These are phyloP conservation scores for Xylariaceae sp. DNA, from an alignment of 2,329 filamentous ascomycete genomes.

Conservation along the genomic window DNA sequence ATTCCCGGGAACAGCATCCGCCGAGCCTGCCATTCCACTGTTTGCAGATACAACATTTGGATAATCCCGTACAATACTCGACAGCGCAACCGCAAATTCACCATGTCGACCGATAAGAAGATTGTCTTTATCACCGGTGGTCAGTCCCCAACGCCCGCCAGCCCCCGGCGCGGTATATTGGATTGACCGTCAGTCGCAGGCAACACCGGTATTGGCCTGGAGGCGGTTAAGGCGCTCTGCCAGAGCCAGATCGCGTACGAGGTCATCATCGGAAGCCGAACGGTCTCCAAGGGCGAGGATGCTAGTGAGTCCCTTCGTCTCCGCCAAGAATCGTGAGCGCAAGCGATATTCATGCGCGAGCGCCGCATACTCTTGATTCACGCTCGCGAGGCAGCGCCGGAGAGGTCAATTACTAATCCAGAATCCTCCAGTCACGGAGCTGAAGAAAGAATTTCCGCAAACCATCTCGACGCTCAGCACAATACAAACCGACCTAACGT, in stretches of 20 bases:
- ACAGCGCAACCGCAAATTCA: background rate
- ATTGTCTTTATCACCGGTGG: conserved; percentile 24
- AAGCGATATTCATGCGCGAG: background rate
- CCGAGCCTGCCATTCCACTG: too few species aligned
- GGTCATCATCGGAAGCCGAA: conserved; percentile 47
- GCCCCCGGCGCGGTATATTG: background rate
- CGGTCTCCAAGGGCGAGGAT: conserved; percentile 41
- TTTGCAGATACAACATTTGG: too few species aligned
- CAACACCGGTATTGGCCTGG: conserved; percentile 24
- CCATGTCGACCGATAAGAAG: conserved; percentile 23
- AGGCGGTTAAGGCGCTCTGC: conserved; percentile 25
- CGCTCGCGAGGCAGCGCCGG: background rate
- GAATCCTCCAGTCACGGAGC: conserved; percentile 23
- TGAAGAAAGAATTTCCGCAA: conserved; percentile 36
- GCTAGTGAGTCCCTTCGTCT: conserved; percentile 31
- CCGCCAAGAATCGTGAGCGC: background rate
- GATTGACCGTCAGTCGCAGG: conserved; percentile 11
- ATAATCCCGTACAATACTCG: too few species aligned
- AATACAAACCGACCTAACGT: conserved; percentile 45
- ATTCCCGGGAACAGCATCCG: too few species aligned
- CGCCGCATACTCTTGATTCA: background rate
- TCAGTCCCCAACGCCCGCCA: conserved; percentile 7
- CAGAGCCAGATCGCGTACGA: conserved; percentile 36
- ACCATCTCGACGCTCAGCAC: conserved; percentile 37
- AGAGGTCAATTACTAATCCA: background rate